Evolutionary conservation across 805 yeast genomes (phyloP), one percentile per base, ranked within the genome.

Genomic region (Wickerhamiella nectarea): DNA sequence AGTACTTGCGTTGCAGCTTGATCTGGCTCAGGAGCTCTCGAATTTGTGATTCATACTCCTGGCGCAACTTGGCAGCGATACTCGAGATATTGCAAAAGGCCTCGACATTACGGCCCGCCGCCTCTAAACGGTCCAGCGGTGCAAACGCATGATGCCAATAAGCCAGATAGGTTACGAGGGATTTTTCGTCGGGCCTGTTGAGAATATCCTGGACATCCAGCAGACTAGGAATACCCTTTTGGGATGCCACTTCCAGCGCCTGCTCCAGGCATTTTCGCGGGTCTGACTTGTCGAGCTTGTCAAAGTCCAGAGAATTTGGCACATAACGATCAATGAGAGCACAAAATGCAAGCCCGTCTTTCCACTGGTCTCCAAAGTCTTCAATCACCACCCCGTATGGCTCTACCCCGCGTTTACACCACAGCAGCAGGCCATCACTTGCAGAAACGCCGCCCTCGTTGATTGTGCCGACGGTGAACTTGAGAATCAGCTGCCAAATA

Each of bases 401-500:
- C 11, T 57, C 60, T 2, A 72, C 67, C 38, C 63, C 60, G 19
- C 64, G 53, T 51, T 74, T 76, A 45, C 78, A 65, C 84, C 84
- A 77, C 9, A 65, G 52, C 38, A 72, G 54, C 29, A 70, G 55
- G 3, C 71, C 64, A 14, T 67, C 72, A 40, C 67, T 65, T 18
- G 68, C 68, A 3, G 62, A 52, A 12, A 59, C 48, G 1, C 68
- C 68, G 36, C 63, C 67, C 37, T 62, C 63, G 41, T 49, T 54
- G 52, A 64, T 64, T 22, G 61, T 65, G 6, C 62, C 58, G 26
- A 64, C 57, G n/a, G 68, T 57, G 47, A 62, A 64, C 15, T 61
- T 46, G 24, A 64, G 46, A 48, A 64, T 64, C 26, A 64, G 48
- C 34, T 62, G 59, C 97, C 97, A 87, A 53, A 87, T 80, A 51